Base-by-base conservation (phyloP, 2,329 filamentous ascomycete species). In the Apiospora hydei region DNA sequence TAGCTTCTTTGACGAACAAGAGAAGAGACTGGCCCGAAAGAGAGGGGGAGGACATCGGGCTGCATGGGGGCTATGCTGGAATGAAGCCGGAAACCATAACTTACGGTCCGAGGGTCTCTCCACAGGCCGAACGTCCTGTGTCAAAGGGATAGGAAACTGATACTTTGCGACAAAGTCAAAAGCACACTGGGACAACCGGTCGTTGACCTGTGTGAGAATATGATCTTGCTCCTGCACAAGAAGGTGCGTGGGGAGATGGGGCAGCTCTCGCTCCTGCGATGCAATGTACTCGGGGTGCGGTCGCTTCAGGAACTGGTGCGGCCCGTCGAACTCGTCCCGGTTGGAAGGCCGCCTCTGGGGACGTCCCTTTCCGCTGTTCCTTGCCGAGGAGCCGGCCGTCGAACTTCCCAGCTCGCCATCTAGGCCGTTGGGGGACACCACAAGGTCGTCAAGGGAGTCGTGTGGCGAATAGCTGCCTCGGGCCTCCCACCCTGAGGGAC, bases 141-240 rank as follows among this genome's bases (percentile, higher is more conserved):
- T 93, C 77, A 96, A 83, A 14, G 94, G 94, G 76, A 97, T 95
- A 16, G 94, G 94, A 80, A 97, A 97, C 82, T 96, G 94, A 81
- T 96, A 96, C 83, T 94, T 95, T 77, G 94, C 94, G 78, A 97
- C 92, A 82, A 97, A 97, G 83, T 97, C 93, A 86, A 93, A 97
- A 44, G 94, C 94, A 81, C 94, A 96, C 81, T 93, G 92, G 34
- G 94, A 95, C 66, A 97, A 86, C 74, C 94, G 89, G 83, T 96
- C 93, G 84, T 96, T 96, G 82, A 96, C 93, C 82, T 92, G 89
- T 71, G 89, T 90, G 72, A 96, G 86, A 77, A 97, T 93, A 79
- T 88, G 89, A 83, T 96, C 94, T 85, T 97, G 94, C 83, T 97
- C 94, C 82, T 94, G 91, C 70, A 94, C 91, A 78, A 93, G 89